Base-by-base conservation (phyloP, 2,329 filamentous ascomycete species). In the Boeremia lycopersici region DNA sequence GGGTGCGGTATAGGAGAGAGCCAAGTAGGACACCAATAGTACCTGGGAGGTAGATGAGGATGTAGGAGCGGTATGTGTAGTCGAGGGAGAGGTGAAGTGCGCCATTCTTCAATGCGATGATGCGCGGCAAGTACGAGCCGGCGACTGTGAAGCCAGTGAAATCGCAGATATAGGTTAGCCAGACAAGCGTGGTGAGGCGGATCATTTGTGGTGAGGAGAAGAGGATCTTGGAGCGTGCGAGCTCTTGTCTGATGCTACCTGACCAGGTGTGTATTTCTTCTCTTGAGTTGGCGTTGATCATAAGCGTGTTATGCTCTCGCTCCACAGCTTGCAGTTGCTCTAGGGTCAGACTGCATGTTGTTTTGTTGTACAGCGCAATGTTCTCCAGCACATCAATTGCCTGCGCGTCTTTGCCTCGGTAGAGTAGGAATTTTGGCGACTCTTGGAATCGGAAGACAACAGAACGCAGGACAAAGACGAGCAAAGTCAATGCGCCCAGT, bases 371-470 rank as follows among this genome's bases (percentile, higher is more conserved):
- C 34, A 74, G 71, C 5, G 78, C 75, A n/a, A 80, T 74, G 30
- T 76, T 67, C 23, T 78, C 65, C 12, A 81, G 65, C 1, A 79
- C 77, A 26, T 68, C 65, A 39, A 86, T 78, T 0, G 85, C 78
- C 53, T 81, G 75, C 2, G 72, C 78, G 44, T 87, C 84, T 23
- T 77, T 69, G 9, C 83, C 83, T 11, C 77, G 74, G 36, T 79
- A 81, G 7, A 87, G 73, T 6, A 84, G 75, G 60, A 83, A 86
- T 62, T 87, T 87, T 0, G 84, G 84, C 2, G 83, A 85, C 61
- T 87, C 84, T 56, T 78, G 79, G 41, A 87, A 81, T 4, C 76
- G 74, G 61, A 87, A 81, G 33, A 86, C 64, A 1, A 81, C 78
- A 33, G 85, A 76, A 17, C 84, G 81, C 1, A 82, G 63, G 39